A percentile compares a stretch with the other conserved stretches of the same genome.
Conservation (phyloP, 2,329 filamentous ascomycete species). For the Sporothrix humicola region DNA sequence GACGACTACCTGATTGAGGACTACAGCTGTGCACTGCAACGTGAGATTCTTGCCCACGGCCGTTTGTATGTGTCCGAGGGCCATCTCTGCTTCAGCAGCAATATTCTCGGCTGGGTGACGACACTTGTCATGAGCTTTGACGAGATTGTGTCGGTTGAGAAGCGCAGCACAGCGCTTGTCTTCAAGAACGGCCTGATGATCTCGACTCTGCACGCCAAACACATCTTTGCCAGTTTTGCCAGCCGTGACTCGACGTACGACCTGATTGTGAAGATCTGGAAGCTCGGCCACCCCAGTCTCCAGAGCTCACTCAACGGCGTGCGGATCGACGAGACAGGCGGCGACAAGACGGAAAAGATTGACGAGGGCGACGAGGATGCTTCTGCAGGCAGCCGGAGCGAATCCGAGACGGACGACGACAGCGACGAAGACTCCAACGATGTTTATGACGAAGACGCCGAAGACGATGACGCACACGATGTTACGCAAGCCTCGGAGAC, state of each 20-base stretch:
- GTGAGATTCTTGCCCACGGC: slow-evolving; percentile 93
- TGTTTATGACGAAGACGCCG: slow-evolving; percentile 78
- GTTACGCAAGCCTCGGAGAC: slow-evolving; percentile 49
- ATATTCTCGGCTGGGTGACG: slow-evolving; percentile 97
- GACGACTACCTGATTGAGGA: slow-evolving; percentile 98
- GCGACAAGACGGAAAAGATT: slow-evolving; percentile 89
- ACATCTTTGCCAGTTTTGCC: slow-evolving; percentile 94
- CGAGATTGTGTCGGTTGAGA: slow-evolving; percentile 95
- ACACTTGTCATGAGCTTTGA: slow-evolving; percentile 98
- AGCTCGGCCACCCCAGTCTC: slow-evolving; percentile 89
- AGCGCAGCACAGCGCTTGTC: slow-evolving; percentile 90
- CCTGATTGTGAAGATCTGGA: slow-evolving; percentile 97
- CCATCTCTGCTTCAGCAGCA: slow-evolving; percentile 97
- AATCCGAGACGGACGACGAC: slow-evolving; percentile 62
- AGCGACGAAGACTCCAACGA: slow-evolving; percentile 77
- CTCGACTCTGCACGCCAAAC: slow-evolving; percentile 90
- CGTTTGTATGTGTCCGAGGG: slow-evolving; percentile 95
- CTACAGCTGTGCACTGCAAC: slow-evolving; percentile 94
- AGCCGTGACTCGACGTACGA: slow-evolving; percentile 96
- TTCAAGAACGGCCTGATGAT: slow-evolving; percentile 99
- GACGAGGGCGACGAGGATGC: slow-evolving; percentile 62
- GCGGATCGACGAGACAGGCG: slow-evolving; percentile 77
- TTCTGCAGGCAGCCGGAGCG: slow-evolving; percentile 55
- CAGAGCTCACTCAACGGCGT: slow-evolving; percentile 92
- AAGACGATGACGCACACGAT: slow-evolving; percentile 65